phyloP scores from a whole-genome alignment of 2,329 filamentous ascomycete species.

The Diaporthe longicolla region DNA sequence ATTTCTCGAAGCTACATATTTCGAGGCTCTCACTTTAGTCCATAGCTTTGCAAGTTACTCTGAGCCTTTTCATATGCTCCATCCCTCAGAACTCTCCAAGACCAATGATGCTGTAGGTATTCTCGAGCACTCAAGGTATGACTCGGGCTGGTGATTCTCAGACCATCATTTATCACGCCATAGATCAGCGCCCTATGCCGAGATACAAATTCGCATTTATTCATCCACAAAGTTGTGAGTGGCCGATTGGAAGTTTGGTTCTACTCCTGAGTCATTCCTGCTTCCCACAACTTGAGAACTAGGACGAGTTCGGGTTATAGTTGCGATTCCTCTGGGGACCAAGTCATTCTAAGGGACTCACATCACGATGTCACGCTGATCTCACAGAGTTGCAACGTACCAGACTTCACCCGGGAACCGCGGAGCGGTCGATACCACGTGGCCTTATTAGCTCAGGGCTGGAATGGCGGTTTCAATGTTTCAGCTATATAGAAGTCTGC shows the following conservation, averaged over 20 bases:
- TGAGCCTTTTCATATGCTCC: too few relatives aligned
- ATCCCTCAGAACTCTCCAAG: too few relatives aligned
- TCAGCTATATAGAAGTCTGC: neutral
- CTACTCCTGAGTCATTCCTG: neutral
- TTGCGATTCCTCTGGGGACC: neutral
- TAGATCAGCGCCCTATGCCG: neutral
- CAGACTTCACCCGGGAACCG: neutral
- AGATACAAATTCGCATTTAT: neutral
- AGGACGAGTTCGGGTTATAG: neutral
- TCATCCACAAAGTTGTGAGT: neutral
- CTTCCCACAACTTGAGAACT: neutral
- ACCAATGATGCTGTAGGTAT: too few relatives aligned
- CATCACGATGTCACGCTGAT: conserved; percentile 18
- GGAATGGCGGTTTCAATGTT: neutral
- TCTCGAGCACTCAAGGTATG: too few relatives aligned
- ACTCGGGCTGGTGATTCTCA: too few relatives aligned
- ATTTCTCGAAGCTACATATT: too few relatives aligned
- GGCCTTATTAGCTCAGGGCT: neutral
- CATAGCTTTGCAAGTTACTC: too few relatives aligned
- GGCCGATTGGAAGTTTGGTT: neutral
- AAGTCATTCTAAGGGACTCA: neutral
- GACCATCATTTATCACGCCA: neutral
- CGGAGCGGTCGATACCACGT: neutral
- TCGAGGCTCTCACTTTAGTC: too few relatives aligned
- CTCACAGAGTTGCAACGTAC: neutral